Conservation (phyloP, 2,329 filamentous ascomycete species). For the Lasiodiplodia sp. region DNA sequence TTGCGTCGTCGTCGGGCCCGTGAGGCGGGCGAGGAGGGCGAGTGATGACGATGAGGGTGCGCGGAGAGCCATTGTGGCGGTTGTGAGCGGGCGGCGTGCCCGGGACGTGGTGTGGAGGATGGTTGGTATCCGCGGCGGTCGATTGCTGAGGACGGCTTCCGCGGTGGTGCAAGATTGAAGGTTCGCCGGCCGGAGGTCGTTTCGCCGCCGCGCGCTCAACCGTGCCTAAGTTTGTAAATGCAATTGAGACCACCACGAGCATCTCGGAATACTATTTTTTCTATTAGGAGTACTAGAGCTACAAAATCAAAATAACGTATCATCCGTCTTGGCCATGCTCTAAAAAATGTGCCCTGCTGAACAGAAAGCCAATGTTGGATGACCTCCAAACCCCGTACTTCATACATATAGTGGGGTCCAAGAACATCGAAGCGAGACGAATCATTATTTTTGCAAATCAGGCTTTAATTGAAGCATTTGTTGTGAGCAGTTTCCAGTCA, state of each 20-base stretch:
- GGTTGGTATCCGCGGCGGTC: not conserved
- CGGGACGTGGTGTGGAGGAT: not conserved
- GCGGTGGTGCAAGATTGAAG: not conserved
- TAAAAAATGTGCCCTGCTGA: not conserved
- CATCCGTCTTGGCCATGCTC: not conserved
- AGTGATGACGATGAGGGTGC: constrained; percentile 1
- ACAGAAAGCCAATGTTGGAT: not conserved
- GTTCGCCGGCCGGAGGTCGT: constrained; percentile 16
- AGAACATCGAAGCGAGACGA: not conserved
- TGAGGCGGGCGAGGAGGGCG: constrained; percentile 21
- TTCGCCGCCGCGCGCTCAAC: constrained; percentile 7
- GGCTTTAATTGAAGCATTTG: not conserved
- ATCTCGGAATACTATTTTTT: not conserved
- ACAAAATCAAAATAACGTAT: not conserved
- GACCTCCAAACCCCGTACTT: not conserved
- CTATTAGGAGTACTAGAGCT: not conserved
- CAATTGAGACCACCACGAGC: not conserved
- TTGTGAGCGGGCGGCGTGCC: not conserved
- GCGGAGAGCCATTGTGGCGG: constrained; percentile 21
- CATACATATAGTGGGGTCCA: not conserved
- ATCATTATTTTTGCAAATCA: not conserved
- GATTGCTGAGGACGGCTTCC: constrained; percentile 13
- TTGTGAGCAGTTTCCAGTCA: not conserved
- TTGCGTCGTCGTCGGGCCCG: not conserved
- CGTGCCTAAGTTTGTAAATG: not conserved